A percentile compares a stretch with the other conserved stretches of the same genome.
Conservation (phyloP, 179 eudicot species). For the Carnegiea gigantea region DNA sequence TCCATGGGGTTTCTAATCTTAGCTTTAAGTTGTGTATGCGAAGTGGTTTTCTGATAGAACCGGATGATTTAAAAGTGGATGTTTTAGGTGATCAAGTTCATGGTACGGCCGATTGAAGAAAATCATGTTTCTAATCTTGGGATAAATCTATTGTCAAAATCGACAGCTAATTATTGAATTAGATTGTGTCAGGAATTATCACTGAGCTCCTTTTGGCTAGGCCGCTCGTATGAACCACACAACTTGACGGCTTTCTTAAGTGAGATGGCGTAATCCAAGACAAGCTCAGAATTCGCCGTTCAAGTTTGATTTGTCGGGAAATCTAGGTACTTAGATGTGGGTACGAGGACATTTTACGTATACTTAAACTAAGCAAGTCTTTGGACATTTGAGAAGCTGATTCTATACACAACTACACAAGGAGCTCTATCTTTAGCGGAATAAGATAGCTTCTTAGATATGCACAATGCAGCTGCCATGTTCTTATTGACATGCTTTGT, state of each 20-base stretch:
- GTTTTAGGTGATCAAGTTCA: not conserved
- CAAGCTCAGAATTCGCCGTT: no score
- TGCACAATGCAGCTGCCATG: not conserved
- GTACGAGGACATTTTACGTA: not conserved
- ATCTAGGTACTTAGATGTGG: not conserved
- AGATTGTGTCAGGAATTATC: no score
- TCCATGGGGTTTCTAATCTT: not conserved
- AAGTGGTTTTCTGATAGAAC: not conserved
- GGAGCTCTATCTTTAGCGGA: no score
- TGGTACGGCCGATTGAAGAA: not conserved
- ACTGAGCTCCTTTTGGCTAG: no score
- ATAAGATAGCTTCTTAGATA: not conserved
- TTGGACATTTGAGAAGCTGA: not conserved
- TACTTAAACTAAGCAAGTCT: not conserved
- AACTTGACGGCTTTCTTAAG: no score
- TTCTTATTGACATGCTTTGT: not conserved
- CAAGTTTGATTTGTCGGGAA: not conserved
- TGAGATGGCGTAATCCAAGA: no score
- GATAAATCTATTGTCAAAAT: no score
- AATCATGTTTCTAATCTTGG: not conserved
- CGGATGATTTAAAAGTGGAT: not conserved
- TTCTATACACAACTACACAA: not conserved
- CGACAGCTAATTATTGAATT: no score
- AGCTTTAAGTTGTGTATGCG: not conserved
- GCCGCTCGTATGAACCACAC: no score